Percentiles rank a stretch among this genome's conserved stretches.
phyloP scores from a whole-genome alignment of 2,329 filamentous ascomycete genomes.

The Arthrobotrys pseudoclavata region DNA sequence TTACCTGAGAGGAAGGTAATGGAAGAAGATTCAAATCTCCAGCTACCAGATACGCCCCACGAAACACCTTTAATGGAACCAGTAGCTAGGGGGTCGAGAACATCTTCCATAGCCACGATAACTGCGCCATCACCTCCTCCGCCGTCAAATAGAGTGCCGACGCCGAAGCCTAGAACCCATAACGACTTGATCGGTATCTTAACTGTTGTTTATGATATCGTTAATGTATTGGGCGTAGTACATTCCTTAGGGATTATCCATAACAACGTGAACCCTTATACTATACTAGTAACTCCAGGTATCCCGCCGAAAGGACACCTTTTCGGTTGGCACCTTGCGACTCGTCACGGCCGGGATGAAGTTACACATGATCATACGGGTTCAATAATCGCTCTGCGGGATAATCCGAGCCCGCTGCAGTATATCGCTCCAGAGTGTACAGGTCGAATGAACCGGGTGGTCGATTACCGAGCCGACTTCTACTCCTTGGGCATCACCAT shows the following conservation, averaged over 20 bases:
- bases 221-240: slow-evolving; percentile 62
- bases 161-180: slow-evolving; percentile 63
- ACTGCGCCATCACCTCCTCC: slow-evolving; percentile 40
- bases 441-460: slow-evolving; percentile 64
- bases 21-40: slow-evolving; percentile 40
- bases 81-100: slow-evolving; percentile 36
- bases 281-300: slow-evolving; percentile 61
- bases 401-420: slow-evolving; percentile 63
- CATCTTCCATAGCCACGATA: slow-evolving; percentile 42
- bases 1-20: slow-evolving; percentile 61
- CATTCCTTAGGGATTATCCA: slow-evolving; percentile 63
- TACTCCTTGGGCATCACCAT: slow-evolving; percentile 63
- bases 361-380: slow-evolving; percentile 60
- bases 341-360: slow-evolving; percentile 63
- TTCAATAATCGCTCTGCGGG: slow-evolving; percentile 61
- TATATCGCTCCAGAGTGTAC: slow-evolving; percentile 64
- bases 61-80: slow-evolving; percentile 38
- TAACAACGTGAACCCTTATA: slow-evolving; percentile 63
- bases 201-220: slow-evolving; percentile 62
- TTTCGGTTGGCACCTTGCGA: slow-evolving; percentile 63
- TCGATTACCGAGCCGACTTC: slow-evolving; percentile 63
- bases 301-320: slow-evolving; percentile 60
- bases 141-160: slow-evolving; percentile 49
- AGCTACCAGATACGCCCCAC: slow-evolving; percentile 30
- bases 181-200: slow-evolving; percentile 63